A percentile compares a stretch with the other conserved stretches of the same genome.
These are phyloP conservation scores for Ogataea methanolica DNA, from an alignment of 805 yeast genomes.

Conservation along the genomic window DNA sequence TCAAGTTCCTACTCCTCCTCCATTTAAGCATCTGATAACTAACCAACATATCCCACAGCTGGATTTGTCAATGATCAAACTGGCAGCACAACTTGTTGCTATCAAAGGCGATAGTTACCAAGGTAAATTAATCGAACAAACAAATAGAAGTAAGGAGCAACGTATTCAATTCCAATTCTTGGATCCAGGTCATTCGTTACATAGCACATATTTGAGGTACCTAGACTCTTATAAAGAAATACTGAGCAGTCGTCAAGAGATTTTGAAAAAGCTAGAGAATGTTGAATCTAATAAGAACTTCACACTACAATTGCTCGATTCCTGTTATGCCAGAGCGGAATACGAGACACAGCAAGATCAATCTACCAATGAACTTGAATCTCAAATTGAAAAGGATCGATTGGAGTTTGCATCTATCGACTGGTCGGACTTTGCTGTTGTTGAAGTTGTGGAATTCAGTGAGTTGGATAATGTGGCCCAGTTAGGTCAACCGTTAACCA, in stretches of 20 bases:
- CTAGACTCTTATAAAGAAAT: slow-evolving; percentile 51
- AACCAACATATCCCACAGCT: slow-evolving; percentile 44
- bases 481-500: slow-evolving; percentile 48
- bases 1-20: slow-evolving; percentile 9
- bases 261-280: slow-evolving; percentile 16
- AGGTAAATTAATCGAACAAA: slow-evolving; percentile 28
- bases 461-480: slow-evolving; percentile 56
- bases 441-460: slow-evolving; percentile 63
- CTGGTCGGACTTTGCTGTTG: slow-evolving; percentile 80
- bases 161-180: slow-evolving; percentile 67
- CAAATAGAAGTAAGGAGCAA: slow-evolving; percentile 28
- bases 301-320: slow-evolving; percentile 34
- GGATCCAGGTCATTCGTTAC: slow-evolving; percentile 52
- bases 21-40: slow-evolving; percentile 24
- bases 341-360: slow-evolving; percentile 36
- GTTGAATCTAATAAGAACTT: slow-evolving; percentile 9
- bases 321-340: slow-evolving; percentile 55
- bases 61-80: slow-evolving; percentile 66
- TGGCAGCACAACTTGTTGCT: slow-evolving; percentile 68
- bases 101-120: slow-evolving; percentile 49
- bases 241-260: slow-evolving; percentile 22
- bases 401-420: slow-evolving; percentile 70
- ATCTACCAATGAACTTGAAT: slow-evolving; percentile 21
- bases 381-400: slow-evolving; percentile 34
- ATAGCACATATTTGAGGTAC: slow-evolving; percentile 44